A percentile compares a stretch with the other conserved stretches of the same genome.
These are phyloP conservation scores for Sugiyamaella floridensis DNA, from an alignment of 805 yeast species.

Conservation along the genomic window DNA sequence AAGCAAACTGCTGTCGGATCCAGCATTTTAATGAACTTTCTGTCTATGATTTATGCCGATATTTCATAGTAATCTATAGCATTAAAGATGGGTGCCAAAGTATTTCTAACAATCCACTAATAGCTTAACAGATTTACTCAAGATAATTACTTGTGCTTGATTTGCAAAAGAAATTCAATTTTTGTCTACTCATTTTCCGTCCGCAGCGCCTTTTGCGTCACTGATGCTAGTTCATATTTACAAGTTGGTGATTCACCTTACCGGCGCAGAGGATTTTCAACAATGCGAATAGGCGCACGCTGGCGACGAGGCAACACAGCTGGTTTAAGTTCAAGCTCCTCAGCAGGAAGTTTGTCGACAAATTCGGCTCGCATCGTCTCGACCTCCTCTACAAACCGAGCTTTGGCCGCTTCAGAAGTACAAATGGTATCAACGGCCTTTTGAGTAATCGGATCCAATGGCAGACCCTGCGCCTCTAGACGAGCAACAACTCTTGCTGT, in stretches of 20 bases:
- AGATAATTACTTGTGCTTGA: too few relatives aligned
- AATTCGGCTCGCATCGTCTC: conserved; percentile 45
- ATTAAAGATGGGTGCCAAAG: too few relatives aligned
- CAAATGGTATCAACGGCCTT: conserved; percentile 49
- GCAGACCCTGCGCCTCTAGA: conserved; percentile 54
- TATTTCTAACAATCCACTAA: too few relatives aligned
- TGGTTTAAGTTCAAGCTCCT: conserved; percentile 7
- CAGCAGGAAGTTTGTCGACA: conserved; percentile 24
- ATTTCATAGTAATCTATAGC: too few relatives aligned
- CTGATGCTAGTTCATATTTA: neutral
- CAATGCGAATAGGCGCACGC: conserved; percentile 13
- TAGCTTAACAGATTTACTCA: too few relatives aligned
- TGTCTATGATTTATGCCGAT: too few relatives aligned
- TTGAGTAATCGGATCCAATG: conserved; percentile 46
- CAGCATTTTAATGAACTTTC: too few relatives aligned
- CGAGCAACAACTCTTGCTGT: conserved; percentile 84
- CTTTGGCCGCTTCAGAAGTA: conserved; percentile 44
- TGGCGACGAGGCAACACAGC: neutral
- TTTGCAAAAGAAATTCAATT: too few relatives aligned
- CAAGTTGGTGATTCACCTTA: neutral
- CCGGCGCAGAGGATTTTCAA: conserved; percentile 15
- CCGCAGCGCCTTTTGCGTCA: neutral
- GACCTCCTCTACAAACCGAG: conserved; percentile 55
- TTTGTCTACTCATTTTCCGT: too few relatives aligned
- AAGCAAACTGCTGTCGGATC: too few relatives aligned